Base-by-base conservation (phyloP, 257 asterid species). In the Sherardia arvensis region DNA sequence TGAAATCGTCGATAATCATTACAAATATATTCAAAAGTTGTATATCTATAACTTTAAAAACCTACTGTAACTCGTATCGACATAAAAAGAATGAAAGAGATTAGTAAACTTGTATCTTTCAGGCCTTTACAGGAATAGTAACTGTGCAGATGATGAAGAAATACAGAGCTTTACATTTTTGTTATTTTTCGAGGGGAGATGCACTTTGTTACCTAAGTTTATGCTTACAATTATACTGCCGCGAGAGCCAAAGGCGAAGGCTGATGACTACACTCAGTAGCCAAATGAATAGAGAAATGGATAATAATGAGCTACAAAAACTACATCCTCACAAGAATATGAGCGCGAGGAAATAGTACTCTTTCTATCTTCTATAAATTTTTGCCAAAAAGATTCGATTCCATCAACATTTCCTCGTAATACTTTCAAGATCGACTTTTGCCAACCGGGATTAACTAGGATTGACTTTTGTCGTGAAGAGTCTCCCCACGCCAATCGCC, bases 241-340 rank as follows among this genome's bases (percentile, higher is more conserved):
- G 20, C 23, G 29, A 28, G 49, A 59, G 55, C 32, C 53, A 69
- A 25, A 33, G 10, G 51, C 5, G 53, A 4, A 26, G 45, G 40
- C 22, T 57, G 33, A 21, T 64, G 47, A 49, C 32, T 61, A 53
- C 27, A 30, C 12, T 43, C 51, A 43, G 51, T 29, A 53, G n/a
- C 26, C 55, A 69, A 59, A 69, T 69, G 69, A 70, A 70, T 70
- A 55, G 61, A 70, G 53, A 45, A 51, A 47, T 21, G 10, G 29
- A 32, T 9, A 30, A 51, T 8, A 28, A 48, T 43, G 20, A 62
- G 51, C 54, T 36, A 62, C 27, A 62, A 28, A 69, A 69, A 28
- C 63, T 40, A 69, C 68, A 38, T 29, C 43, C 58, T 53, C 21
- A 38, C 20, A 69, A 36, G 64, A 69, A 38, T 51, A 53, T 25